A percentile compares a stretch with the other conserved stretches of the same genome.
Conservation (phyloP, 176 grass and related monocot genomes). For the Bonia amplexicaulis region DNA sequence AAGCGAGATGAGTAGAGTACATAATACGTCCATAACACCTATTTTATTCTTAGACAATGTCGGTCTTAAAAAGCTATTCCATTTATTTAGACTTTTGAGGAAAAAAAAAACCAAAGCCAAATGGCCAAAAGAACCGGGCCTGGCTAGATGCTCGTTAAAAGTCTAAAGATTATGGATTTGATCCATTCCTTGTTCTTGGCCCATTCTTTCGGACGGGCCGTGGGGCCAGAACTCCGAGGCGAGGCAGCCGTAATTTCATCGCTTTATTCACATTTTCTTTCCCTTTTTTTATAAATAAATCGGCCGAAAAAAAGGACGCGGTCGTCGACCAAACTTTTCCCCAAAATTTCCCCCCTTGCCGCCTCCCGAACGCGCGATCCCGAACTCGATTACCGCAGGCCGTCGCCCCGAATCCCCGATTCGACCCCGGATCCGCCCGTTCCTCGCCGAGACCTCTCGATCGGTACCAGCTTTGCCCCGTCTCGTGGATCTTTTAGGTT, state of each 20-base stretch:
- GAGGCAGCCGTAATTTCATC: neutral
- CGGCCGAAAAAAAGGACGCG: conserved; percentile 10
- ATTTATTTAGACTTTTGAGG: no score
- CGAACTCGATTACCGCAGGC: conserved; percentile 17
- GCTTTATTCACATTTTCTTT: conserved; percentile 2
- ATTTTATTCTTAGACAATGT: no score
- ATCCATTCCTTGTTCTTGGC: neutral
- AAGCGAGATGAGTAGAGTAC: no score
- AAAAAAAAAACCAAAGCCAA: no score
- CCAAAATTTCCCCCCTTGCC: conserved; percentile 24
- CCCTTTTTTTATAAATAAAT: conserved; percentile 41
- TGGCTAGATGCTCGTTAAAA: no score
- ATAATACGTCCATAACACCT: fast-evolving
- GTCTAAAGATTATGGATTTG: no score
- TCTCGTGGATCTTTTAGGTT: conserved; percentile 22
- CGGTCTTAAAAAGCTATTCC: no score
- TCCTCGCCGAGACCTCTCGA: conserved; percentile 23
- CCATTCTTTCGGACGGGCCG: neutral
- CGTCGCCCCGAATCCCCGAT: conserved; percentile 1
- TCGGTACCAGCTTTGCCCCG: conserved; percentile 15
- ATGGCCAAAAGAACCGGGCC: no score
- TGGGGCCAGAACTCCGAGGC: neutral
- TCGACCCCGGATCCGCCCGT: conserved; percentile 17
- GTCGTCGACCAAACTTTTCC: conserved; percentile 40
- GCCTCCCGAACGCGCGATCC: conserved; percentile 5